Base-by-base conservation (phyloP, 805 yeast genomes). In the Zygosaccharomyces bailii region DNA sequence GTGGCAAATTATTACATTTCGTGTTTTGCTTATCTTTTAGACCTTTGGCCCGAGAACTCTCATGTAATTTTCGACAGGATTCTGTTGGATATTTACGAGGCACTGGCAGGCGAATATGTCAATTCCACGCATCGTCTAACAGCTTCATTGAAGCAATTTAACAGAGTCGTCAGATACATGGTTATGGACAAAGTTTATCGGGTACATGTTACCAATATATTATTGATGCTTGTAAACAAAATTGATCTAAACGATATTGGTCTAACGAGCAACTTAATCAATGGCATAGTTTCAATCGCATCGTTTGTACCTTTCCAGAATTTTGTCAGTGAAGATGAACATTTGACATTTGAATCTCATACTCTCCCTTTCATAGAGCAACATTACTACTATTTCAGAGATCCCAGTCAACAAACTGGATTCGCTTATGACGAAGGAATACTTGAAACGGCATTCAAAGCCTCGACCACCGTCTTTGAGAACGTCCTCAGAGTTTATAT, bases 191-290 rank as follows among this genome's bases (percentile, higher is more conserved):
- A 83, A 1, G 63, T 79, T 1, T 87, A 76, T 58, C 70, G 96
- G 34, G 80, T 86, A 9, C 99, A 93, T 56, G 68, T 88, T 9
- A 79, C 95, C 0, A 77, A 95, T 43, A 69, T 93, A 11, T 60
- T 90, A 31, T 76, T 81, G 20, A 72, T 87, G 62, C 68, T 82
- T 2, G 61, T 89, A 5, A 86, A 89, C 0, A 96, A 93, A 23
- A 80, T 93, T 21, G 98, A 93, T 60, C 78, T 90, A 0, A 93
- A 90, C 60, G 99, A 93, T 63, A 72, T 88, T 39, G 73, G 71
- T 10, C 78, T 90, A 58, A 82, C 96, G 0, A 71, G 80, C 11
- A 74, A 79, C 41, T 76, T 95, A 0, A 66, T 90, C 32, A 76
- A 81, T 46, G 74, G 85, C 14, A 74, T 93, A 44, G 83, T 86